phyloP scores from a whole-genome alignment of 208 protist genomes.

The Herpetomonas tarakana region DNA sequence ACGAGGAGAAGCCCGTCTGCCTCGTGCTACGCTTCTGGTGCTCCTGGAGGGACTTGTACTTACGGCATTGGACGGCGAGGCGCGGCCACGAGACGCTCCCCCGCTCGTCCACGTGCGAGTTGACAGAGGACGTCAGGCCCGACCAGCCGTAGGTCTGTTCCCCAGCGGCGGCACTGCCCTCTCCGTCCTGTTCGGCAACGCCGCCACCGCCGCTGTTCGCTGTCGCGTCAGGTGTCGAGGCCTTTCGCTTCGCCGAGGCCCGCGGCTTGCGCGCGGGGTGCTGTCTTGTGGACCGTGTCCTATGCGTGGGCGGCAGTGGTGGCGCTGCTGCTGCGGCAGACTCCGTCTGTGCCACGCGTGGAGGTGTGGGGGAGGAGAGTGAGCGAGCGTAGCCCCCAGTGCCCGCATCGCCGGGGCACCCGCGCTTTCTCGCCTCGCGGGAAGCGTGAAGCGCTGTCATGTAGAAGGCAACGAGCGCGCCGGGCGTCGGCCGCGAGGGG shows the following conservation, averaged over 20 bases:
- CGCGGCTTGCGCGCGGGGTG: too few species aligned
- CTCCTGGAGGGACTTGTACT: background rate
- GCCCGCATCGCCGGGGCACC: background rate
- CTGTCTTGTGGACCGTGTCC: too few species aligned
- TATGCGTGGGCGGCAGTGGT: too few species aligned
- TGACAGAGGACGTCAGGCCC: background rate
- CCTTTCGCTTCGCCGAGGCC: background rate
- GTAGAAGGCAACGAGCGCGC: constrained; percentile 53
- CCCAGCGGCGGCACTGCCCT: too few species aligned
- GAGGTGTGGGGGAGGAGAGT: background rate
- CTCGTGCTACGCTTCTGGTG: background rate
- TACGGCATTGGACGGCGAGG: background rate
- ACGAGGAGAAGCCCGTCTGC: background rate
- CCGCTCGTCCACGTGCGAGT: background rate
- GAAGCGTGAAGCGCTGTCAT: background rate
- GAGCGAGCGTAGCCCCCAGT: background rate
- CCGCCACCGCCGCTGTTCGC: background rate
- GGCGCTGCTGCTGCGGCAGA: too few species aligned
- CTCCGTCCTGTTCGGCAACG: background rate
- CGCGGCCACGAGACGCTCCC: constrained; percentile 1
- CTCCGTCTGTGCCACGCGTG: too few species aligned
- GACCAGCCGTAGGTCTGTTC: too few species aligned
- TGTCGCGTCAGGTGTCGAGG: background rate
- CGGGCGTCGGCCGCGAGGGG: constrained; percentile 37
- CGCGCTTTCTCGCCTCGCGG: too few species aligned